These are phyloP conservation scores for Quercus mongolica DNA, from an alignment of 306 rosid species.

Conservation along the genomic window DNA sequence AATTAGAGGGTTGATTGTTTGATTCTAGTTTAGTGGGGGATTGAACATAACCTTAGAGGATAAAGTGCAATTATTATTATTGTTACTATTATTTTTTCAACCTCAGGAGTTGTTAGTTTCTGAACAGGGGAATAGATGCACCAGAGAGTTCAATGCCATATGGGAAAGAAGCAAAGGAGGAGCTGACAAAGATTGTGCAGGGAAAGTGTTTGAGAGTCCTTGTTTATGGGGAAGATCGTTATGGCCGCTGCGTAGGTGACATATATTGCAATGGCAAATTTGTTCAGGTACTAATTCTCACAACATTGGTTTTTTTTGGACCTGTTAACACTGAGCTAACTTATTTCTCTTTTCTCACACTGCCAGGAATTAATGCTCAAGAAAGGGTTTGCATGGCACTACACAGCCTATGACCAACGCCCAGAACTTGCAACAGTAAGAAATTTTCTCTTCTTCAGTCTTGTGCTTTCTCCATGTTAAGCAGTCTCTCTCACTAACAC, in stretches of 20 bases:
- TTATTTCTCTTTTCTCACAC: constrained; percentile 7
- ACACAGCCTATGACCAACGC: constrained; percentile 73
- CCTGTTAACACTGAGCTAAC: neutral
- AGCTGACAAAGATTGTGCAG: constrained; percentile 53
- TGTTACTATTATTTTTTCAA: too few species aligned
- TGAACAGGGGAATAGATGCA: constrained; percentile 86
- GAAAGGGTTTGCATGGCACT: constrained; percentile 92
- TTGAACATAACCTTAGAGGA: neutral
- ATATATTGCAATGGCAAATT: constrained; percentile 62
- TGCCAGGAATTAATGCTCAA: constrained; percentile 84
- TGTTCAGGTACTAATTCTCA: constrained; percentile 59
- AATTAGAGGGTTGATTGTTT: constrained; percentile 42
- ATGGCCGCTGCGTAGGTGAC: constrained; percentile 75
- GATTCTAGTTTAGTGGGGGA: constrained; percentile 43
- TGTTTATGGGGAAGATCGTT: constrained; percentile 75
- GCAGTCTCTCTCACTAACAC: neutral
- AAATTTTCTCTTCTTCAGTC: neutral
- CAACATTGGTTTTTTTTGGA: neutral
- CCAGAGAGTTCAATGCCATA: constrained; percentile 85
- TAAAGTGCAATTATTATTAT: too few species aligned
- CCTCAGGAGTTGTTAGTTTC: neutral
- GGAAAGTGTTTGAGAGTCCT: constrained; percentile 77
- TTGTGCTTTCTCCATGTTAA: neutral
- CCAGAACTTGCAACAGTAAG: constrained; percentile 60
- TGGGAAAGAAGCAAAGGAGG: constrained; percentile 75